Percentiles rank a stretch among this genome's conserved stretches.
Conservation (phyloP, 129 eudicot species). For the Centella asiatica region DNA sequence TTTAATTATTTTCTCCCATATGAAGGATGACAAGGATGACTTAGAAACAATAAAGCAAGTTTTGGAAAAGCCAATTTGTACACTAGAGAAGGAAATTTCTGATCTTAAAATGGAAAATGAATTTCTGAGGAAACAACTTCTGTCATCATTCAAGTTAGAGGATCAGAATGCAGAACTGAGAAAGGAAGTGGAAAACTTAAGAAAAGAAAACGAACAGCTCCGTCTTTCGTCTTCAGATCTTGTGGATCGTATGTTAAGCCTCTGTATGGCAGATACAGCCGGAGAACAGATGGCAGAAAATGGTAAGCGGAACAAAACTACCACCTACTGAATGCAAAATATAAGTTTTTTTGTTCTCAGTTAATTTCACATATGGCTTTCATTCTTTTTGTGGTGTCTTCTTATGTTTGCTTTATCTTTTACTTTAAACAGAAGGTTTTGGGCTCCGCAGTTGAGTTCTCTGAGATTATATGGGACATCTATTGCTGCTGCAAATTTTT, state of each 20-base stretch:
- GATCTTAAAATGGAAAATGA: not conserved
- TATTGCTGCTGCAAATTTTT: not conserved
- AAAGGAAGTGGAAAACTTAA: conserved; percentile 11
- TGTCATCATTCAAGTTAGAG: not conserved
- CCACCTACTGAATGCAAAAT: not conserved
- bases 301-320: not conserved
- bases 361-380: not conserved
- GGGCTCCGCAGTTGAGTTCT: not conserved
- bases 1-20: not conserved
- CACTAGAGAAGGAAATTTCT: not conserved
- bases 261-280: not conserved
- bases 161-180: not conserved
- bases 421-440: not conserved
- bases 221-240: not conserved
- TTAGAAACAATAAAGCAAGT: not conserved
- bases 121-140: not conserved
- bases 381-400: not conserved
- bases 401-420: not conserved
- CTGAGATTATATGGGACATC: too few relatives aligned
- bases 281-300: not conserved
- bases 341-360: not conserved
- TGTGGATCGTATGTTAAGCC: not conserved
- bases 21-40: conserved; percentile 3
- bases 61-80: not conserved
- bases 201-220: not conserved